These are phyloP conservation scores for Lineolata rhizophorae DNA, from an alignment of 495 filamentous ascomycete genomes.

Conservation along the genomic window DNA sequence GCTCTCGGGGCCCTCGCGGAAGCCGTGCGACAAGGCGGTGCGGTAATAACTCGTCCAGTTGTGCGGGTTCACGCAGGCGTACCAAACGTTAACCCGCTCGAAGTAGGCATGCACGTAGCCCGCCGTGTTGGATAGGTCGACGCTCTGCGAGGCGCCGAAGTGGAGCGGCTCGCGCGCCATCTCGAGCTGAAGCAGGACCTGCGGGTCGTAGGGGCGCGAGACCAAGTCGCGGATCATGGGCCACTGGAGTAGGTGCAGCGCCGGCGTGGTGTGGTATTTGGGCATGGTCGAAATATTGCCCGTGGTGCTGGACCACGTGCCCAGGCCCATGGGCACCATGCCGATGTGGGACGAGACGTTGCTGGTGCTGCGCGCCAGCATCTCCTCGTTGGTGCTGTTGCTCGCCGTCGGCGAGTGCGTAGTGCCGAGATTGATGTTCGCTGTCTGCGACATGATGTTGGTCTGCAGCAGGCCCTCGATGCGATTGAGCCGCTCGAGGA, in stretches of 20 bases:
- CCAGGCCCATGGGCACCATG: conserved; percentile 35
- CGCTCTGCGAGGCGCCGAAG: conserved; percentile 30
- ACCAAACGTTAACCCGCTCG: conserved; percentile 61
- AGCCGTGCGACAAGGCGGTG: conserved; percentile 45
- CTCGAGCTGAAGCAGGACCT: conserved; percentile 61
- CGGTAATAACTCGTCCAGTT: conserved; percentile 59
- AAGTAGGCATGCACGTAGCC: conserved; percentile 60
- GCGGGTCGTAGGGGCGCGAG: conserved; percentile 51
- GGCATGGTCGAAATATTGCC: conserved; percentile 56
- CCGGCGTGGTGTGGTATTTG: conserved; percentile 59
- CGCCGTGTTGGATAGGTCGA: conserved; percentile 54
- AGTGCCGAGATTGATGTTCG: conserved; percentile 13
- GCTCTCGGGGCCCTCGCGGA: conserved; percentile 56
- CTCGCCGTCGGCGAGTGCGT: conserved; percentile 45
- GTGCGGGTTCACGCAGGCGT: conserved; percentile 66
- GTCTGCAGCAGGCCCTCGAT: conserved; percentile 62
- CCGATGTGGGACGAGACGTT: conserved; percentile 17
- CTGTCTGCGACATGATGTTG: conserved; percentile 29
- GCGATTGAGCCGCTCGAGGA: conserved; percentile 50
- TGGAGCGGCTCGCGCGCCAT: conserved; percentile 54
- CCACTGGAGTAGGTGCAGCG: conserved; percentile 59
- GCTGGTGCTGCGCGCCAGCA: conserved; percentile 17
- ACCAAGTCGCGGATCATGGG: conserved; percentile 59
- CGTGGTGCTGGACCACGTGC: conserved; percentile 47
- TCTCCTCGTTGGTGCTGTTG: conserved; percentile 41